Percentiles rank a stretch among this genome's conserved stretches.
phyloP scores from a whole-genome alignment of 2,329 filamentous ascomycete species.

The Pseudogymnoascus sp. region DNA sequence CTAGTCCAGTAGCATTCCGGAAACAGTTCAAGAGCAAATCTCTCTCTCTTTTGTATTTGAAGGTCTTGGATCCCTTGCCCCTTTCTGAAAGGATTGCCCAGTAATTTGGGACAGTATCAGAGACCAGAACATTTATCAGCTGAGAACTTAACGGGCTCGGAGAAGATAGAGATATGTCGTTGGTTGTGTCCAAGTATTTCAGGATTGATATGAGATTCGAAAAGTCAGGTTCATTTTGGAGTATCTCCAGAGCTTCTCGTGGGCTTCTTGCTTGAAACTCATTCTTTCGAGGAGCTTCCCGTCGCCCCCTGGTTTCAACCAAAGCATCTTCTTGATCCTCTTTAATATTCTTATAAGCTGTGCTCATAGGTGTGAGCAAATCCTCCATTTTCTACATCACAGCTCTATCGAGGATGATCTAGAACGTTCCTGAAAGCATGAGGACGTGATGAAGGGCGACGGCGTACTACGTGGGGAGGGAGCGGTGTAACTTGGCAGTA shows the following conservation, averaged over 20 bases:
- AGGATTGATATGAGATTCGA: conserved; percentile 48
- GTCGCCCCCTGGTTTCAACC: conserved; percentile 14
- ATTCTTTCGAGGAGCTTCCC: background rate
- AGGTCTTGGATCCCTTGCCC: conserved; percentile 19
- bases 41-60: conserved; percentile 29
- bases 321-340: conserved; percentile 18
- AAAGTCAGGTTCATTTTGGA: conserved; percentile 58
- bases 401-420: background rate
- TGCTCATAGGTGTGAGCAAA: conserved; percentile 42
- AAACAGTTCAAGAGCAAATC: conserved; percentile 57
- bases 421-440: background rate
- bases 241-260: conserved; percentile 48
- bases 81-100: conserved; percentile 58
- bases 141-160: conserved; percentile 66
- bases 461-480: background rate
- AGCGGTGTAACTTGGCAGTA: background rate
- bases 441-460: background rate
- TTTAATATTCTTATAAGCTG: conserved; percentile 27
- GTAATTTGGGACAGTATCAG: conserved; percentile 71
- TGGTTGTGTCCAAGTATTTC: conserved; percentile 38
- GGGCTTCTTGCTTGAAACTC: conserved; percentile 21
- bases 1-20: conserved; percentile 68
- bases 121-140: conserved; percentile 68
- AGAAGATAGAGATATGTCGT: conserved; percentile 48
- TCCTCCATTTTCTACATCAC: conserved; percentile 38